Percentiles rank a stretch among this genome's conserved stretches.
These are phyloP conservation scores for Botrytis tulipae DNA, from an alignment of 2,329 filamentous ascomycete species.

Conservation along the genomic window DNA sequence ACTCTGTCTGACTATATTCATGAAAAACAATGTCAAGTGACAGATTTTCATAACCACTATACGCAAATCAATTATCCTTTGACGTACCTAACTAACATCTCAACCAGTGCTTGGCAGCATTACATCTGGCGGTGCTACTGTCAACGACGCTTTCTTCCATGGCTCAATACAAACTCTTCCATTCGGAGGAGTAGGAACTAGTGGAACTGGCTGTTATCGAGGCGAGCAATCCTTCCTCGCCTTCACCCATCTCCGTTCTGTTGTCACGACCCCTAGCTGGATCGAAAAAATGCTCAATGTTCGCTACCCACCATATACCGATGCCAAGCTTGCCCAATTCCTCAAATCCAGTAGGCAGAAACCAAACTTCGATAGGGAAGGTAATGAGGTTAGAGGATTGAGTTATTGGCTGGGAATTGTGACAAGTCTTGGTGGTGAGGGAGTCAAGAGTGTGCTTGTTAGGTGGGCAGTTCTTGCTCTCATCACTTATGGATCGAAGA, in stretches of 20 bases:
- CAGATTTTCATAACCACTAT: neutral
- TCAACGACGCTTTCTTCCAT: conserved; percentile 69
- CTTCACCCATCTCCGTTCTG: conserved; percentile 59
- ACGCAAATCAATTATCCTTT: neutral
- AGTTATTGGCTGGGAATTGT: conserved; percentile 55
- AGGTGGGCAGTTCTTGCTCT: conserved; percentile 21
- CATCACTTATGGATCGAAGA: conserved; percentile 17
- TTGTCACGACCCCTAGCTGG: conserved; percentile 65
- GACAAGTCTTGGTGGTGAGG: conserved; percentile 51
- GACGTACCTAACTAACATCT: conserved; percentile 19
- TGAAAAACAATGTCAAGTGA: neutral
- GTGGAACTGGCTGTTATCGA: conserved; percentile 73
- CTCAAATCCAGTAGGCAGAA: conserved; percentile 45
- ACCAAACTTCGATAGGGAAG: conserved; percentile 63
- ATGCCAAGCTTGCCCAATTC: conserved; percentile 45
- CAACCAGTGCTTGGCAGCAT: conserved; percentile 56
- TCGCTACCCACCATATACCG: conserved; percentile 64
- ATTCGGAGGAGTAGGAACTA: conserved; percentile 82
- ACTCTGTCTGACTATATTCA: neutral
- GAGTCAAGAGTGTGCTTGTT: conserved; percentile 32
- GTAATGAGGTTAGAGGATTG: conserved; percentile 50
- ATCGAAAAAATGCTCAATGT: conserved; percentile 64
- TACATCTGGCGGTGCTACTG: conserved; percentile 66
- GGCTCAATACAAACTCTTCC: conserved; percentile 67
- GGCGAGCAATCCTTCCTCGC: conserved; percentile 71